A percentile compares a stretch with the other conserved stretches of the same genome.
phyloP scores from a whole-genome alignment of 2,329 filamentous ascomycete genomes.

The Aspergillus luchuensis region DNA sequence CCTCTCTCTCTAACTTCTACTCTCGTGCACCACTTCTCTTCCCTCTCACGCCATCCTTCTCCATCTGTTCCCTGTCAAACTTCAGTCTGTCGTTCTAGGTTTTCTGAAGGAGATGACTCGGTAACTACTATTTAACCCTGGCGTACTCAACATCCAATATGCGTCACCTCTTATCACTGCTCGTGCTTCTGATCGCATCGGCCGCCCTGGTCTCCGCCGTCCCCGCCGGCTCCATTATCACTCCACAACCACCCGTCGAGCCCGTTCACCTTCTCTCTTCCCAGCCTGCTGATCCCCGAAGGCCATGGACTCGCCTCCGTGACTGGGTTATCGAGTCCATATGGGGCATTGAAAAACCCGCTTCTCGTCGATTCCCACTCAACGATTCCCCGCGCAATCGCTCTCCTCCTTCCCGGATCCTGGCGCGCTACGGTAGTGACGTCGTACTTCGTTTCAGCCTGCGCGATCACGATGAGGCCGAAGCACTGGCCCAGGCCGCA shows the following conservation, averaged over 20 bases:
- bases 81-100: neutral
- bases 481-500: constrained; percentile 70
- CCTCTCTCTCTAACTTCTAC: neutral
- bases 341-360: constrained; percentile 41
- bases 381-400: constrained; percentile 20
- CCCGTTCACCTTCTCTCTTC: constrained; percentile 31
- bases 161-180: constrained; percentile 19
- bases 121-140: neutral
- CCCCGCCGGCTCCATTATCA: constrained; percentile 41
- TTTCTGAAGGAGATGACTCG: neutral
- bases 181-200: constrained; percentile 22
- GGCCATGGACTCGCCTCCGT: constrained; percentile 43
- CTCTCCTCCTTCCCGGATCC: constrained; percentile 40
- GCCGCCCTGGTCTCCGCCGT: constrained; percentile 30
- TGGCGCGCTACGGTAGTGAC: constrained; percentile 69
- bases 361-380: constrained; percentile 24
- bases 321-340: constrained; percentile 48
- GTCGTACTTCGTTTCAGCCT: constrained; percentile 90
- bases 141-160: constrained; percentile 10
- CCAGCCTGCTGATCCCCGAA: constrained; percentile 31
- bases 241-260: constrained; percentile 34
- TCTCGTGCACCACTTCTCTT: neutral
- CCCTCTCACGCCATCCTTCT: neutral
- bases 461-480: constrained; percentile 66
- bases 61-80: neutral